phyloP scores from a whole-genome alignment of 2,329 filamentous ascomycete genomes.

The Ophiocordyceps robertsii region DNA sequence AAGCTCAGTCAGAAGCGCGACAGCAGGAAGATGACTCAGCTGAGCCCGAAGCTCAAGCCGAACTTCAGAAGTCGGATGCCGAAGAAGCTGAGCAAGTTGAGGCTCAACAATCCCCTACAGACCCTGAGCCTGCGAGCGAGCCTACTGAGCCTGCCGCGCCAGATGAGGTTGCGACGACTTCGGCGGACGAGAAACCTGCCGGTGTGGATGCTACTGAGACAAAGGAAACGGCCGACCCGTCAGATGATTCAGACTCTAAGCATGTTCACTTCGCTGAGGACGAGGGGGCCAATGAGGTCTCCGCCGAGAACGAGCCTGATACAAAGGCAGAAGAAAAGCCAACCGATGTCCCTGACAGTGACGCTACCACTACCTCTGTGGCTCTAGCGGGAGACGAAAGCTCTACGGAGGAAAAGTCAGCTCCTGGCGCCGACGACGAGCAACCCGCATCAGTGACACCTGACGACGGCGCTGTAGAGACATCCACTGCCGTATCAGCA shows the following conservation, averaged over 20 bases:
- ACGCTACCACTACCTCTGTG: not conserved
- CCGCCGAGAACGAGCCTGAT: not conserved
- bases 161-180: not conserved
- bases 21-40: not conserved
- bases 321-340: not conserved
- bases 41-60: not conserved
- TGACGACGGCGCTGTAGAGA: no score
- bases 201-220: not conserved
- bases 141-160: not conserved
- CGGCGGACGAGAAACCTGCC: not conserved
- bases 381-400: not conserved
- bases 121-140: not conserved
- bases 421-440: no score
- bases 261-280: not conserved
- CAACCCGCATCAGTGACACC: no score
- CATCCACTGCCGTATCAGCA: no score
- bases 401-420: no score
- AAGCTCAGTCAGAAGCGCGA: not conserved
- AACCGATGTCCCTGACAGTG: not conserved
- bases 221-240: not conserved
- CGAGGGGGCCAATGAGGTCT: not conserved
- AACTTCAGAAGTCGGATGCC: not conserved
- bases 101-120: not conserved
- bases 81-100: not conserved
- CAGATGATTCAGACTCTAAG: not conserved